Conservation (phyloP, 2,329 filamentous ascomycete species). For the Dothideomycetes sp. region DNA sequence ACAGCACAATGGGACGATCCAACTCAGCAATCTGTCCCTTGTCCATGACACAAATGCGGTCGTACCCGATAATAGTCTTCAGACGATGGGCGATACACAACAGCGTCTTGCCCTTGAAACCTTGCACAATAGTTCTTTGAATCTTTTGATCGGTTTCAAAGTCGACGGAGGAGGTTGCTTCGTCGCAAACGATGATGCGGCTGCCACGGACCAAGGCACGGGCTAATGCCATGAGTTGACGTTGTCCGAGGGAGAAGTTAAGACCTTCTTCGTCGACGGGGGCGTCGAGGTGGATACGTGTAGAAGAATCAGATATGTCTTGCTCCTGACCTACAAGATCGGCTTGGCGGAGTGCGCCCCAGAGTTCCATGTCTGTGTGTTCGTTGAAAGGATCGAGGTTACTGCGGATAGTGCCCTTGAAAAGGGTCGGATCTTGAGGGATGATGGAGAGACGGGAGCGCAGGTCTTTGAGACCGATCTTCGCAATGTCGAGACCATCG, state of each 20-base stretch:
- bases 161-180: slow-evolving; percentile 86
- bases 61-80: slow-evolving; percentile 80
- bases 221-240: slow-evolving; percentile 89
- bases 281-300: slow-evolving; percentile 71
- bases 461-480: slow-evolving; percentile 64
- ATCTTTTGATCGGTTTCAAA: slow-evolving; percentile 97
- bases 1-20: slow-evolving; percentile 65
- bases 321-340: slow-evolving; percentile 54
- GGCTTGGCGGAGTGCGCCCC: slow-evolving; percentile 67
- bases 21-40: slow-evolving; percentile 78
- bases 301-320: slow-evolving; percentile 31
- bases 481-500: slow-evolving; percentile 52
- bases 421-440: slow-evolving; percentile 75
- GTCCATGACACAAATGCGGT: slow-evolving; percentile 96
- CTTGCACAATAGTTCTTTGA: slow-evolving; percentile 75
- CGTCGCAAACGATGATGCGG: slow-evolving; percentile 93
- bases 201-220: slow-evolving; percentile 79
- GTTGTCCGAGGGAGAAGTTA: slow-evolving; percentile 91
- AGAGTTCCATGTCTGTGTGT: slow-evolving; percentile 67
- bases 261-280: slow-evolving; percentile 87
- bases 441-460: slow-evolving; percentile 67
- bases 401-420: slow-evolving; percentile 67
- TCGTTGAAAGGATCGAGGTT: slow-evolving; percentile 76
- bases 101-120: slow-evolving; percentile 77
- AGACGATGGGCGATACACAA: slow-evolving; percentile 88